Conservation (phyloP, 2,329 filamentous ascomycete species). For the Fusarium sp. region DNA sequence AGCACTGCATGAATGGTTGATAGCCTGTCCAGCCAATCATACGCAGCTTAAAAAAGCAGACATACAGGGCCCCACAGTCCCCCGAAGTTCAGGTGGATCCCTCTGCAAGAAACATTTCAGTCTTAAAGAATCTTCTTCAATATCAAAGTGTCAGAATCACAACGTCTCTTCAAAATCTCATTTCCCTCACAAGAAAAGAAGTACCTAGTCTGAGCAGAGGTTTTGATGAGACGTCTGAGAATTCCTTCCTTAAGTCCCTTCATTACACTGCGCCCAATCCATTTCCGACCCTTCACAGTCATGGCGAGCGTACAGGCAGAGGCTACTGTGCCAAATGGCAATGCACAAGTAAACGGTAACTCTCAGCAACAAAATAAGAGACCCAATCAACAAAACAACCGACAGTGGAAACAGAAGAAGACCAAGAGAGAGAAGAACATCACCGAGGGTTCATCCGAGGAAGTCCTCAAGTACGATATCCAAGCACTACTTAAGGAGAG, state of each 20-base stretch:
- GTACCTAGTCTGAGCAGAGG: rapidly evolving
- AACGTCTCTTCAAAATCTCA: conserved; percentile 1
- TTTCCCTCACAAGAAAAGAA: neutral
- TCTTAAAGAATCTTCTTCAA: conserved; percentile 14
- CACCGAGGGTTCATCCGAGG: conserved; percentile 71
- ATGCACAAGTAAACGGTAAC: conserved; percentile 23
- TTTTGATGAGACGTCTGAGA: conserved; percentile 39
- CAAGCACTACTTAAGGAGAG: conserved; percentile 63
- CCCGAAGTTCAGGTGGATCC: conserved; percentile 32
- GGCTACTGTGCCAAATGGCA: conserved; percentile 26
- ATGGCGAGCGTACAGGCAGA: conserved; percentile 41
- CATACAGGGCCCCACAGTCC: conserved; percentile 12
- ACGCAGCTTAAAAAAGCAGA: conserved; percentile 30
- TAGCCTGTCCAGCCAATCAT: conserved; percentile 22
- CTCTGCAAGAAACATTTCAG: conserved; percentile 39
- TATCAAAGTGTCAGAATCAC: conserved; percentile 1
- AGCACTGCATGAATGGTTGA: neutral
- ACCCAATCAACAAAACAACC: conserved; percentile 35
- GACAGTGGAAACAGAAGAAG: conserved; percentile 58
- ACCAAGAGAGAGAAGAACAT: conserved; percentile 69
- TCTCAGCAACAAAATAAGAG: conserved; percentile 42
- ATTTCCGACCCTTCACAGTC: conserved; percentile 35
- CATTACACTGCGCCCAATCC: conserved; percentile 29
- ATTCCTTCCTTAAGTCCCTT: conserved; percentile 22
- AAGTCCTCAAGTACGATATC: conserved; percentile 74